These are phyloP conservation scores for Sporothrix inflata DNA, from an alignment of 2,329 filamentous ascomycete genomes.

Conservation along the genomic window DNA sequence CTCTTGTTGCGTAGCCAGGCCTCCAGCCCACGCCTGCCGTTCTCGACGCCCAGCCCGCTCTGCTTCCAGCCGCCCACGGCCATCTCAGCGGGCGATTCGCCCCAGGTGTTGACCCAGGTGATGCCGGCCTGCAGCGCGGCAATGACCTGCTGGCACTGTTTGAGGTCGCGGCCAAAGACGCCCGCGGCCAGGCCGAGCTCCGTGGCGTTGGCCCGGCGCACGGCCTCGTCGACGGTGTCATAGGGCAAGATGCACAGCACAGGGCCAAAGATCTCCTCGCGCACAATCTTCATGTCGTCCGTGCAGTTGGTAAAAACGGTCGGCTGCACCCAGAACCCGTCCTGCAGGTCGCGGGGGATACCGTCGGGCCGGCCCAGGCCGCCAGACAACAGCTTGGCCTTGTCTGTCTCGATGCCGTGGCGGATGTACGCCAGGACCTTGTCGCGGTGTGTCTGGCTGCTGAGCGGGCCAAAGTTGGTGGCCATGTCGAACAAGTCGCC, in stretches of 20 bases:
- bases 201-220: slow-evolving; percentile 75
- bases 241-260: slow-evolving; percentile 83
- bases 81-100: slow-evolving; percentile 91
- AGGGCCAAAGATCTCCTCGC: slow-evolving; percentile 87
- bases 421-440: slow-evolving; percentile 80
- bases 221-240: slow-evolving; percentile 67
- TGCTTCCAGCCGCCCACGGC: slow-evolving; percentile 90
- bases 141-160: slow-evolving; percentile 72
- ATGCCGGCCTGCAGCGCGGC: slow-evolving; percentile 78
- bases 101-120: slow-evolving; percentile 93
- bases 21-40: slow-evolving; percentile 76
- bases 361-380: slow-evolving; percentile 57
- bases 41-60: slow-evolving; percentile 86
- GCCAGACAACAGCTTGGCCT: slow-evolving; percentile 73
- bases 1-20: slow-evolving; percentile 88
- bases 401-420: slow-evolving; percentile 73
- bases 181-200: slow-evolving; percentile 80
- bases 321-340: slow-evolving; percentile 82
- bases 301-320: slow-evolving; percentile 86
- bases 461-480: slow-evolving; percentile 85
- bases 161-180: slow-evolving; percentile 77
- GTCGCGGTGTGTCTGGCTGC: slow-evolving; percentile 71
- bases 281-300: slow-evolving; percentile 77
- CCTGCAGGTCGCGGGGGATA: slow-evolving; percentile 52
- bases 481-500: slow-evolving; percentile 71